Percentiles rank a stretch among this genome's conserved stretches.
phyloP scores from a whole-genome alignment of 441 rosid species.

The Gossypium schwendimanii region DNA sequence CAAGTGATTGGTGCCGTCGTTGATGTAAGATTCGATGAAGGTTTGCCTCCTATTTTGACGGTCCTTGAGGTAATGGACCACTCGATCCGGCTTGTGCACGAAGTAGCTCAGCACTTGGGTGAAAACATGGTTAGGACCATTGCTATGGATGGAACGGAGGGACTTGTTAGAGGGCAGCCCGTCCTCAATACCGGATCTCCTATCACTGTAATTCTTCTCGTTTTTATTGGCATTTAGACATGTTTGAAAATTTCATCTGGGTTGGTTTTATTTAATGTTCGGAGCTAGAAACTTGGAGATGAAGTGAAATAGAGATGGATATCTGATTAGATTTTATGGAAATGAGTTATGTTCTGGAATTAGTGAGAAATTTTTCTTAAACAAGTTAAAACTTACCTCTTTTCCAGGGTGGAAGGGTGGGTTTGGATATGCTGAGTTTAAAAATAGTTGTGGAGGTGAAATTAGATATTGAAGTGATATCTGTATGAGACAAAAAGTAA shows the following conservation, averaged over 20 bases:
- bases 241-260: neutral
- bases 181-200: conserved; percentile 94
- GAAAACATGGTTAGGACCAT: conserved; percentile 74
- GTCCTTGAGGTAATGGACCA: conserved; percentile 72
- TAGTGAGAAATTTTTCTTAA: neutral
- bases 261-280: too few relatives aligned
- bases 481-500: too few relatives aligned
- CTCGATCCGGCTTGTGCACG: conserved; percentile 67
- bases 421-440: neutral
- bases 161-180: conserved; percentile 71
- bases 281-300: neutral
- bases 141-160: conserved; percentile 98
- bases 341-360: neutral
- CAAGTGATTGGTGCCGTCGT: conserved; percentile 95
- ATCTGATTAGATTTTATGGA: neutral
- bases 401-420: neutral
- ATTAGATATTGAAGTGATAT: too few relatives aligned
- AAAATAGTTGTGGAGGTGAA: too few relatives aligned
- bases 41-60: conserved; percentile 89
- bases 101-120: conserved; percentile 93
- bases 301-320: neutral
- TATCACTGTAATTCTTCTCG: conserved; percentile 48
- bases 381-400: neutral
- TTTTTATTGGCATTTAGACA: neutral
- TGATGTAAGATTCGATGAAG: conserved; percentile 86